Evolutionary conservation across 1,139 yeast species (phyloP), one percentile per base, ranked within the genome.

Genomic region (Wickerhamomyces sp.): DNA sequence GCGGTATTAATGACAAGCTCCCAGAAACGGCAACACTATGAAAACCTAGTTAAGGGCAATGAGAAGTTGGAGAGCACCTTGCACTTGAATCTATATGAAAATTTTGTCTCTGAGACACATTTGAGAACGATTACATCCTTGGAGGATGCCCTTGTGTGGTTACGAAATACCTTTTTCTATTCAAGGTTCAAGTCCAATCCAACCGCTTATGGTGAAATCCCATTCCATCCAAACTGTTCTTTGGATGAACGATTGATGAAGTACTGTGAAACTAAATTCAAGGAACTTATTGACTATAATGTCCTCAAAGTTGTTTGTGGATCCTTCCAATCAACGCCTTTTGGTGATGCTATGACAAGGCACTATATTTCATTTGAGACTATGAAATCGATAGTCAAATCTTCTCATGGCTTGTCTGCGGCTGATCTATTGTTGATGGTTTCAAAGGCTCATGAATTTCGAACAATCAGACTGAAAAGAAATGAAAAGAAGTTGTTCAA

Each of bases 1-100:
- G 79, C 81, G 5, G 70, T 79, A 2, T 72, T 80, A 13, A 67
- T 79, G 69, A 79, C 86, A 0, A 69, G 69, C 8, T 49, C 55
- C 2, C 59, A 60, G 1, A 66, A 67, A 43, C 67, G 65, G 37
- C 48, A 46, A 2, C 63, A 60, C 27, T 75, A 77, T 60, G 71
- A 72, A 50, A 62, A 65, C 31, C 56, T 79, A 39, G 58, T 73
- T 3, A 62, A 72, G 49, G 76, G 80, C 0, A 60, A 67, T 27
- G 73, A 75, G 47, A 62, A 64, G 29, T 57, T 78, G n/a, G 82
- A 77, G 58, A 79, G 81, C 53, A 65, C 69, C 32, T 63, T 75
- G 42, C 80, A 69, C 55, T 52, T 63, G 44, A 71, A 69, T 52
- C 61, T 73, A 38, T 60, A 67, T 13, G 83, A 79, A 48, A 67